Conservation (phyloP, 73 alveolate species). For the Tetrahymena malaccensis region DNA sequence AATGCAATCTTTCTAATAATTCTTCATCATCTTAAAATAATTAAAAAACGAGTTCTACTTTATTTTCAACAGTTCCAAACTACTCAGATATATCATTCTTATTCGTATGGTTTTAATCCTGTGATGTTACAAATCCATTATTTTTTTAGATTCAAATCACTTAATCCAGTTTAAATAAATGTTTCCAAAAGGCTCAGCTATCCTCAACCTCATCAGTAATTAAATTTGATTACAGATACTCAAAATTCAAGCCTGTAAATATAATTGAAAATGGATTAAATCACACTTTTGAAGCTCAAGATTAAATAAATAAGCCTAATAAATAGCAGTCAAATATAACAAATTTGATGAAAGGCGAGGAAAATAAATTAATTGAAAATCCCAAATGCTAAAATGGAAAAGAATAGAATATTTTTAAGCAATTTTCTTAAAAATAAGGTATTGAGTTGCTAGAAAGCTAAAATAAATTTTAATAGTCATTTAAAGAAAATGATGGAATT, state of each 20-base stretch:
- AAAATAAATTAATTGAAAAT: neutral
- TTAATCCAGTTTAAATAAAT: neutral
- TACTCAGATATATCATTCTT: neutral
- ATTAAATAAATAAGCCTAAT: neutral
- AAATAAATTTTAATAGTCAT: neutral
- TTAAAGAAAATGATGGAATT: neutral
- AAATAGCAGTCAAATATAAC: neutral
- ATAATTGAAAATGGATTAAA: neutral
- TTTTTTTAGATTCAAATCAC: neutral
- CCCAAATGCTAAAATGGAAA: too few species aligned
- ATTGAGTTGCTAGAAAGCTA: neutral
- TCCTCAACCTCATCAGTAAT: neutral
- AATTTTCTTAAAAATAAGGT: neutral
- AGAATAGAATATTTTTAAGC: neutral
- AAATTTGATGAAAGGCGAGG: neutral
- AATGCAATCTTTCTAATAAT: neutral
- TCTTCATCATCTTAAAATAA: neutral
- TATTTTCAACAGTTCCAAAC: neutral
- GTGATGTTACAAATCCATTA: neutral
- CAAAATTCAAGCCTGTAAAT: neutral
- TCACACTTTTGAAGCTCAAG: neutral
- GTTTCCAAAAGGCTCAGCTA: neutral
- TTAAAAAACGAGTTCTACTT: neutral
- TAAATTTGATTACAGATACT: neutral
- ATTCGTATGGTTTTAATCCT: neutral